phyloP scores from a whole-genome alignment of 495 filamentous ascomycete species.

The Halenospora varia region DNA sequence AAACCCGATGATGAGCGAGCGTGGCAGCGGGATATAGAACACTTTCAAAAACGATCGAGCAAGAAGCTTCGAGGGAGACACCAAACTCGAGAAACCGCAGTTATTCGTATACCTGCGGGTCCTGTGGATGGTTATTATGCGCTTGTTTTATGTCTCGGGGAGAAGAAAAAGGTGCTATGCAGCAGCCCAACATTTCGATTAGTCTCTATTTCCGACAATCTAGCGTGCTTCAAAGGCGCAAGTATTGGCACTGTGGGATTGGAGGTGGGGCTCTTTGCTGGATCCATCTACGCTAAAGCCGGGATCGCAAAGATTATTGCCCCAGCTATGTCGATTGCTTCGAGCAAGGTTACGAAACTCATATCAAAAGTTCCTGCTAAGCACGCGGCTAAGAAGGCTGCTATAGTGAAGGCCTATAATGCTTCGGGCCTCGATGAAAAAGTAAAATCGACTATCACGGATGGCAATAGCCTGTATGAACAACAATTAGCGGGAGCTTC shows the following conservation, averaged over 20 bases:
- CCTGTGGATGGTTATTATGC: slow-evolving; percentile 65
- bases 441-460: slow-evolving; percentile 28
- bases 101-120: slow-evolving; percentile 58
- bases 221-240: slow-evolving; percentile 58
- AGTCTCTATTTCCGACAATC: slow-evolving; percentile 53
- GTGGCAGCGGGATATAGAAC: slow-evolving; percentile 63
- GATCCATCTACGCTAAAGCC: slow-evolving; percentile 46
- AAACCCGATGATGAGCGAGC: slow-evolving; percentile 50
- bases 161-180: slow-evolving; percentile 50
- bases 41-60: slow-evolving; percentile 48
- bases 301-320: slow-evolving; percentile 42
- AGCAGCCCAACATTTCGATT: slow-evolving; percentile 61
- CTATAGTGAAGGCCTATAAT: slow-evolving; percentile 35
- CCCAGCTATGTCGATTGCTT: slow-evolving; percentile 40
- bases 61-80: slow-evolving; percentile 42
- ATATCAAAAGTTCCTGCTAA: slow-evolving; percentile 37
- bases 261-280: slow-evolving; percentile 57
- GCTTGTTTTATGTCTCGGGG: slow-evolving; percentile 53
- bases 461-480: slow-evolving; percentile 21
- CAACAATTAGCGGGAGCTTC: slow-evolving; percentile 17
- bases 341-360: slow-evolving; percentile 27
- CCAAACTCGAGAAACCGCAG: slow-evolving; percentile 52
- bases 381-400: slow-evolving; percentile 39
- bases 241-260: slow-evolving; percentile 59
- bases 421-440: slow-evolving; percentile 33